Percentiles rank a stretch among this genome's conserved stretches.
phyloP scores from a whole-genome alignment of 139 green algal species.

The Picochlorum sp. region DNA sequence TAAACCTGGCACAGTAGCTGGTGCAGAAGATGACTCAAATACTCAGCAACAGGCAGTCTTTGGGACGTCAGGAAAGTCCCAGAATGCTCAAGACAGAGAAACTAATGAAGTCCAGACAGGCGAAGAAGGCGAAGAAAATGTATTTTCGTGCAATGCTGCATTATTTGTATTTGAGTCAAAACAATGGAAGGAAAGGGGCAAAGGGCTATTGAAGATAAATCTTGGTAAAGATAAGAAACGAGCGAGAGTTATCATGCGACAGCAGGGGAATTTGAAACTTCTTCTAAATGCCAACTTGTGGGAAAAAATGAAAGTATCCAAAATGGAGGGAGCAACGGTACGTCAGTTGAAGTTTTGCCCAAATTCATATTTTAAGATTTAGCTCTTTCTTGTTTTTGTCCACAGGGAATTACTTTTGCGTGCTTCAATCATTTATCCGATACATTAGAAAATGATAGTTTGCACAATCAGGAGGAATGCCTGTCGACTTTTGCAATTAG shows the following conservation, averaged over 20 bases:
- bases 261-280: conserved; percentile 71
- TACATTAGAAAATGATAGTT: not conserved
- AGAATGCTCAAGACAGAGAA: conserved; percentile 8
- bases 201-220: conserved; percentile 78
- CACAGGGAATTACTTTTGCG: conserved; percentile 61
- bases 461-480: not conserved
- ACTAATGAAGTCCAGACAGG: conserved; percentile 39
- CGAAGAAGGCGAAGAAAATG: conserved; percentile 57
- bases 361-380: not conserved
- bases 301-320: conserved; percentile 52
- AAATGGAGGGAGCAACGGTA: conserved; percentile 68
- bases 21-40: not conserved
- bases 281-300: conserved; percentile 85
- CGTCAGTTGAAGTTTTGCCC: not conserved
- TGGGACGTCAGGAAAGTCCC: not conserved
- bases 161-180: conserved; percentile 74
- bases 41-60: conserved; percentile 4
- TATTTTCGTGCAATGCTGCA: conserved; percentile 43
- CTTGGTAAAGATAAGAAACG: conserved; percentile 12
- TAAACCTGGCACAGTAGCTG: not conserved
- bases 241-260: conserved; percentile 81
- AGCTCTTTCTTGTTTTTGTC: not conserved
- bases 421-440: conserved; percentile 42
- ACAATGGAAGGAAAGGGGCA: conserved; percentile 72
- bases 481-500: not conserved